These are phyloP conservation scores for Gamsiella multidivaricata DNA, from an alignment of 192 early-diverging fungal species.

Conservation along the genomic window DNA sequence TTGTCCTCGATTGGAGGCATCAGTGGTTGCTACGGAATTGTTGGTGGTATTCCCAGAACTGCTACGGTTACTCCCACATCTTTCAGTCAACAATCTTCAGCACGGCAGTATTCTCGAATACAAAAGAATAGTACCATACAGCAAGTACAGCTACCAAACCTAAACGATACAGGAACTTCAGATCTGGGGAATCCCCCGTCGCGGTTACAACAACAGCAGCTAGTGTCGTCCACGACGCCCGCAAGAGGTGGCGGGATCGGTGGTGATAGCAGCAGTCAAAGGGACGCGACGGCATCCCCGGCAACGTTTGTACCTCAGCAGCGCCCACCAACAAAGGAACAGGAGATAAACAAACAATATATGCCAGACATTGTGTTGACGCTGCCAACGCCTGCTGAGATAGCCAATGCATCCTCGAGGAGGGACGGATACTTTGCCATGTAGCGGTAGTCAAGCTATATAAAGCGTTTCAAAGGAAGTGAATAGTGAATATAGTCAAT, in stretches of 20 bases:
- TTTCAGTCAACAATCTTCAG: too few species aligned
- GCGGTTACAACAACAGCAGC: too few species aligned
- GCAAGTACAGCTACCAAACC: too few species aligned
- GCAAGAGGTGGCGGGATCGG: too few species aligned
- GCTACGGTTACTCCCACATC: not conserved
- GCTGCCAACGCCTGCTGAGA: slow-evolving; percentile 29
- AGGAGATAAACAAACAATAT: not conserved
- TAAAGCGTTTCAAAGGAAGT: not conserved
- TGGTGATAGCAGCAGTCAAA: too few species aligned
- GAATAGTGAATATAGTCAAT: not conserved
- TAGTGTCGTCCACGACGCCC: too few species aligned
- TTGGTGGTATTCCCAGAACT: slow-evolving; percentile 17
- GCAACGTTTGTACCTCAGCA: not conserved
- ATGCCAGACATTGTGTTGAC: slow-evolving; percentile 47
- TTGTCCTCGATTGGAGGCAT: slow-evolving; percentile 34
- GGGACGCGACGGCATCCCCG: too few species aligned
- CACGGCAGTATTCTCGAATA: too few species aligned
- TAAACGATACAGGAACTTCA: too few species aligned
- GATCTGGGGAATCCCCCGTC: too few species aligned
- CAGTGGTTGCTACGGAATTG: slow-evolving; percentile 21
- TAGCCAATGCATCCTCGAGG: not conserved
- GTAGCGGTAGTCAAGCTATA: slow-evolving; percentile 5
- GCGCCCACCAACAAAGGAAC: not conserved
- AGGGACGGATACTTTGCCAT: slow-evolving; percentile 28
- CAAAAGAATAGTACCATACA: too few species aligned